Evolutionary conservation across 352 stramenopile genomes (phyloP).

Genomic region (Phytophthora macrochlamydospora): DNA sequence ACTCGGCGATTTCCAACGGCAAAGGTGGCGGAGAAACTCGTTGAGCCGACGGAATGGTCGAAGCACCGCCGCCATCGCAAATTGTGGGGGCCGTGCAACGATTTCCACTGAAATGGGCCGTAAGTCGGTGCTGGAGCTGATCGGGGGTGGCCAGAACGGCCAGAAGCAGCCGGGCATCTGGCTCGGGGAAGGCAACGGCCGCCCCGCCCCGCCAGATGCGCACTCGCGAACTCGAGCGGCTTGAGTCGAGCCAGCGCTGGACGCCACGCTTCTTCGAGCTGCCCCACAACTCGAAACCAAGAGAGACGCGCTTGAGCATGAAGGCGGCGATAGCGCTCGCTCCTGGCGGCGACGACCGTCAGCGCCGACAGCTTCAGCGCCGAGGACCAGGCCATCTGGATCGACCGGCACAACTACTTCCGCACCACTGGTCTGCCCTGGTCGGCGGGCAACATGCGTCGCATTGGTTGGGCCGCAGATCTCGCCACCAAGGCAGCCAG

Average conservation of each 20-base stretch:
- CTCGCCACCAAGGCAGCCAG: conserved; percentile 46
- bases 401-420: conserved; percentile 84
- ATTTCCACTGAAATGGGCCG: conserved; percentile 5
- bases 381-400: conserved; percentile 64
- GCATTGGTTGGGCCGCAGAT: conserved; percentile 61
- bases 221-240: conserved; percentile 3
- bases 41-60: too few relatives aligned
- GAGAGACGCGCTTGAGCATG: conserved; percentile 6
- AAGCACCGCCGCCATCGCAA: too few relatives aligned
- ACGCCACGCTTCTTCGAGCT: conserved; percentile 13
- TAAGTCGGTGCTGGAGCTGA: conserved; percentile 4
- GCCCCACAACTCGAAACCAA: conserved; percentile 18
- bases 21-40: too few relatives aligned
- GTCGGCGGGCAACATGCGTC: conserved; percentile 67
- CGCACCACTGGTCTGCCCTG: conserved; percentile 72
- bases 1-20: too few relatives aligned
- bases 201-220: conserved; percentile 2
- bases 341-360: conserved; percentile 10
- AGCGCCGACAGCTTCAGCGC: conserved; percentile 25
- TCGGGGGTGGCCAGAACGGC: neutral
- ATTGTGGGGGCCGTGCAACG: neutral
- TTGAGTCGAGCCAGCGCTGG: conserved; percentile 23
- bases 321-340: conserved; percentile 13
- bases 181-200: conserved; percentile 5
- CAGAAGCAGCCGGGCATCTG: conserved; percentile 5